Base-by-base conservation (phyloP, 2,329 filamentous ascomycete genomes). In the Aspergillus sp. region DNA sequence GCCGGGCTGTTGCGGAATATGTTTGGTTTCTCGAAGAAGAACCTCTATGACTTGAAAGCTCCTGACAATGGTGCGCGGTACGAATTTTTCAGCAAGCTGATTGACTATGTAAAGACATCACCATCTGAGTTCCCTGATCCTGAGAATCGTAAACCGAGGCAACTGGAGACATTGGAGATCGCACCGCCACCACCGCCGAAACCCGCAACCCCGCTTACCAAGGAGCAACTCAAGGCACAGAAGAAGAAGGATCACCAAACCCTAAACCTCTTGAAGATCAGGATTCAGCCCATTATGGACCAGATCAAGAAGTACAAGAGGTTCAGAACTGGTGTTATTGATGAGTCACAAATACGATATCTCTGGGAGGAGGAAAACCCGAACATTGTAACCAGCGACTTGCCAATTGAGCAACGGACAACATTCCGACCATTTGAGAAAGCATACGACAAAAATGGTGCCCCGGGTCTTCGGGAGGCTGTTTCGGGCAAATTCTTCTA, bases 281-380 rank as follows among this genome's bases (percentile, higher is more conserved):
- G 85, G 42, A 82, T 98, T 43, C 90, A 96, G 65, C 89, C 88
- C 2, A 88, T 97, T 54, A 96, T 98, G 90, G 91, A 98, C 54
- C 89, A 96, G 67, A 88, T 98, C 61, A 93, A 95, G 65, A 90
- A 86, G 62, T 95, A 95, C 70, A 88, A 85, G 62, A 89, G 89
- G 54, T 97, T 97, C 69, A 80, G 90, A 48, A 82, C 83, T 43
- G 85, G 88, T 1, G 81, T 88, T 34, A 85, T 98, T 48, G 81
- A 88, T 2, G 83, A 88, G 40, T 66, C 69, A 8, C 78, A 83
- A 51, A 89, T 94, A 46, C 76, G 82, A 13, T 95, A 97, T 62
- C 74, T 97, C 1, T 88, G 88, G 58, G 83, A 89, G 27, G 91
- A 97, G 62, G 78, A 83, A 32, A 83, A 95, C 53, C 88, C 90